These are phyloP conservation scores for Favolaschia claudopus DNA, from an alignment of 768 basidiomycete genomes.

Conservation along the genomic window DNA sequence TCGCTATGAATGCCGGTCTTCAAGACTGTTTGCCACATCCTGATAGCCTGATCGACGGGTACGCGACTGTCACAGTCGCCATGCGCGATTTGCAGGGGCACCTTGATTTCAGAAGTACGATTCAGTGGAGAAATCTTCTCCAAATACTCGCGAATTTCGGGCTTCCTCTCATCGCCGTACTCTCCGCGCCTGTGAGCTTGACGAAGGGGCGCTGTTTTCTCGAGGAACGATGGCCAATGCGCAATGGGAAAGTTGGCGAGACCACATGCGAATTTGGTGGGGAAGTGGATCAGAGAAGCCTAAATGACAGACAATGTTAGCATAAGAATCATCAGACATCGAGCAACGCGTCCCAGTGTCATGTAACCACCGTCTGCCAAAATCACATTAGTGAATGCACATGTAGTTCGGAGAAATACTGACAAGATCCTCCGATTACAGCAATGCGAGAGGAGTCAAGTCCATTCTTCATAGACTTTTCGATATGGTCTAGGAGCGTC, in stretches of 20 bases:
- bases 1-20: constrained; percentile 40
- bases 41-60: constrained; percentile 46
- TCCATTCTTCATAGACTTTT: constrained; percentile 39
- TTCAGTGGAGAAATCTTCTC: constrained; percentile 49
- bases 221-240: constrained; percentile 50
- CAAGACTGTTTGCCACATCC: constrained; percentile 44
- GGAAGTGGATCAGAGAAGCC: constrained; percentile 51
- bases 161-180: constrained; percentile 50
- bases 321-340: not conserved
- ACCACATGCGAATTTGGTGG: constrained; percentile 48
- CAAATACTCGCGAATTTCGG: constrained; percentile 45
- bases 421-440: constrained; percentile 52
- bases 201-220: constrained; percentile 47
- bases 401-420: not conserved
- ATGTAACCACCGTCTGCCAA: constrained; percentile 47
- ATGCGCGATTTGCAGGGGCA: constrained; percentile 49
- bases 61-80: constrained; percentile 51
- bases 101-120: constrained; percentile 42
- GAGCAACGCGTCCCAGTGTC: constrained; percentile 35
- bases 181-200: constrained; percentile 44
- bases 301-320: too few species aligned
- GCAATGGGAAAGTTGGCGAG: constrained; percentile 49
- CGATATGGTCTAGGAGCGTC: constrained; percentile 44
- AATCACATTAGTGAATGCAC: not conserved
- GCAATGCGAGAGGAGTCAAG: constrained; percentile 46